Evolutionary conservation across 2,329 filamentous ascomycete genomes (phyloP), one percentile per base, ranked within the genome.

Genomic region (Hymenoscyphus fructigenus): DNA sequence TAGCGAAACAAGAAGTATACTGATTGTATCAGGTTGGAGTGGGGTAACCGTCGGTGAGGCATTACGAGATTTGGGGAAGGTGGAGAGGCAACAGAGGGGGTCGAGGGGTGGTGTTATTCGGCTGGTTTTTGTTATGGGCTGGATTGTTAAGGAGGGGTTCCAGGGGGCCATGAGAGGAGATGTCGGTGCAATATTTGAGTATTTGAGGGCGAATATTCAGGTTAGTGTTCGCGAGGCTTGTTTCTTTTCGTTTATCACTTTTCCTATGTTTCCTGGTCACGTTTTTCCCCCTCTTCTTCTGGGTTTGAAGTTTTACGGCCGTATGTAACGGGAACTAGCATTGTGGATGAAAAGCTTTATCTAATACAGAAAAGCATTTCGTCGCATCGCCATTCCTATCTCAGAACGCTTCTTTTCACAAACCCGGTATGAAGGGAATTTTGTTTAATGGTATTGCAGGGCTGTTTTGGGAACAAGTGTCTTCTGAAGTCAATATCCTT

Each of bases 81-180:
- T 38, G 12, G 72, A 74, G 47, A 68, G 72, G 61, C 62, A 65
- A 36, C 66, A 61, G 58, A 60, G 60, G 34, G 69, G 69, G 12
- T 38, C 65, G 20, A 67, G 64, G 58, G 70, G 70, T 34, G 70
- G 71, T 62, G 70, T 72, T 53, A 29, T 73, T 20, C 66, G 77
- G 17, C 75, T 77, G 63, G 78, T 79, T 61, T 77, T 78, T 1
- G 77, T 81, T 76, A 78, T 71, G 78, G 75, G 44, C 72, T 81
- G 68, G 68, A 74, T 28, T 59, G 67, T 63, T 38, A 67, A 65
- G 60, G 70, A 71, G 57, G 70, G 60, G 10, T 60, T 63, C 58
- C 63, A 65, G 59, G 64, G 47, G 47, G 50, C 64, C 47, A 67
- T 62, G 29, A 62, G 66, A 62, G 68, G 68, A 73, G 78, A 61